A percentile compares a stretch with the other conserved stretches of the same genome.
phyloP scores from a whole-genome alignment of 495 filamentous ascomycete species.

The Staphylotrichum tortipilum region DNA sequence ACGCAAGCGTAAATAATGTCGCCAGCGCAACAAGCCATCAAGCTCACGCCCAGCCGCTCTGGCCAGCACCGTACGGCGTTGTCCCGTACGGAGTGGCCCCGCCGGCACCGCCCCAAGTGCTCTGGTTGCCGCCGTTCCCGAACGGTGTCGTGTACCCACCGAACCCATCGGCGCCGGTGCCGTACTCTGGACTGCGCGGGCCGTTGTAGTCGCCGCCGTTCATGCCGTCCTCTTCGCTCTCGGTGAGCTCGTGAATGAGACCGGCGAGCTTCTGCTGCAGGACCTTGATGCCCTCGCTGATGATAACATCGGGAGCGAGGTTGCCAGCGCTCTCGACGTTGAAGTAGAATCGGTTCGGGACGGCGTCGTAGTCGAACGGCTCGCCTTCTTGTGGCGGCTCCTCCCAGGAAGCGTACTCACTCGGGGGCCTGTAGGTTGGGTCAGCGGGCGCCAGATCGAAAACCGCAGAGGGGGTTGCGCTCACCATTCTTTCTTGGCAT shows the following conservation, averaged over 20 bases:
- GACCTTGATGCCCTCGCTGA: constrained; percentile 81
- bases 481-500: constrained; percentile 82
- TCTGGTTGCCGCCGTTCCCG: constrained; percentile 48
- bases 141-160: constrained; percentile 71
- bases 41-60: constrained; percentile 20
- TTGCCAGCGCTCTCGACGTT: constrained; percentile 85
- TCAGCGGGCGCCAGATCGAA: not conserved
- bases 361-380: constrained; percentile 83
- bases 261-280: constrained; percentile 82
- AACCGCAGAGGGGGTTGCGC: constrained; percentile 25
- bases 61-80: constrained; percentile 25
- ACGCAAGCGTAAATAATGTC: too few species aligned
- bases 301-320: constrained; percentile 76
- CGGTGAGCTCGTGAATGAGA: constrained; percentile 66
- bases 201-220: constrained; percentile 51
- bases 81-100: constrained; percentile 56
- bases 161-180: constrained; percentile 43
- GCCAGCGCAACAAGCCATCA: too few species aligned
- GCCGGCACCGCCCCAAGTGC: constrained; percentile 61
- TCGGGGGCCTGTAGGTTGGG: constrained; percentile 58
- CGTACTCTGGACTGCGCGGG: constrained; percentile 54
- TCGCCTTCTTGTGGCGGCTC: constrained; percentile 70
- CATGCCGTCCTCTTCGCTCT: constrained; percentile 40
- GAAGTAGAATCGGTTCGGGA: constrained; percentile 77
- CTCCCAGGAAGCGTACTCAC: constrained; percentile 80